These are phyloP conservation scores for Ricinus communis DNA, from an alignment of 345 rosid genomes.

Conservation along the genomic window DNA sequence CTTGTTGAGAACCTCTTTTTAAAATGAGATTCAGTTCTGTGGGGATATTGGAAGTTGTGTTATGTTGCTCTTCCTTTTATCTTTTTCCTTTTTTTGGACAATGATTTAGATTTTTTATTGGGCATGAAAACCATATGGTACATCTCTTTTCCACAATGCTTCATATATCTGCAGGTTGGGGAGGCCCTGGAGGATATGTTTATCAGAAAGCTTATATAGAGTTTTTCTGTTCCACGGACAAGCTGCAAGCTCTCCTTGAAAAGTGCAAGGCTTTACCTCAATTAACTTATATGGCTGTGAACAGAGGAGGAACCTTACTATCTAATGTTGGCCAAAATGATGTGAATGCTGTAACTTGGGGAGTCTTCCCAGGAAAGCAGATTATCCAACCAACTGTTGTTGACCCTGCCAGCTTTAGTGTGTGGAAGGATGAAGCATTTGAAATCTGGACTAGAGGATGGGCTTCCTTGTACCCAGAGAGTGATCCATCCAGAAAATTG, in stretches of 20 bases:
- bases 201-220: conserved; percentile 96
- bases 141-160: not conserved
- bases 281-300: conserved; percentile 71
- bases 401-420: conserved; percentile 87
- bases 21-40: not conserved
- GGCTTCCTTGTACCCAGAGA: conserved; percentile 76
- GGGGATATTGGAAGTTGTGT: not conserved
- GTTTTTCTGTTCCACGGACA: conserved; percentile 85
- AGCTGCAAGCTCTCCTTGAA: conserved; percentile 56
- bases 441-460: conserved; percentile 89
- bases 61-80: not conserved
- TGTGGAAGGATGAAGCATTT: conserved; percentile 99
- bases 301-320: conserved; percentile 57
- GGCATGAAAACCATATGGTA: not conserved
- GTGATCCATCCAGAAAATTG: conserved; percentile 57
- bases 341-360: conserved; percentile 98
- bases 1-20: conserved; percentile 2
- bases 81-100: not conserved
- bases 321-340: conserved; percentile 49
- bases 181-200: conserved; percentile 90
- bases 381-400: conserved; percentile 93
- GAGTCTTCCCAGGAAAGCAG: conserved; percentile 89
- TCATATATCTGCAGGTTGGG: conserved; percentile 75
- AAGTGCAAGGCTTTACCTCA: conserved; percentile 62
- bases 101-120: not conserved